phyloP scores from a whole-genome alignment of 805 yeast species.

The Starmerella vaccinii region DNA sequence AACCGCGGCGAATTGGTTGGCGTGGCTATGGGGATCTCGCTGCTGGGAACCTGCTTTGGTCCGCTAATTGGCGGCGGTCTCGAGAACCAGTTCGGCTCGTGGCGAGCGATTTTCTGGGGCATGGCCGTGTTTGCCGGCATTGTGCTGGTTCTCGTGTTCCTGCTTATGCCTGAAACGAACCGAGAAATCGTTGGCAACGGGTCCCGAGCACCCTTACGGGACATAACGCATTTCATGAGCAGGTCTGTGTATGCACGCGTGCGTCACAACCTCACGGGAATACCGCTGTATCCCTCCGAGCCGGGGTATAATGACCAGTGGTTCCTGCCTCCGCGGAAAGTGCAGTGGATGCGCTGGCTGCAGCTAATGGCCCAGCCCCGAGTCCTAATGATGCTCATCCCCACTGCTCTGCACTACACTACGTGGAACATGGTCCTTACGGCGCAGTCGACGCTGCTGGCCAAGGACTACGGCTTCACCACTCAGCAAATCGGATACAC shows the following conservation, averaged over 20 bases:
- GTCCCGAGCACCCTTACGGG: conserved; percentile 37
- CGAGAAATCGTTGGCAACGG: conserved; percentile 68
- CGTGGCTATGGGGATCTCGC: conserved; percentile 49
- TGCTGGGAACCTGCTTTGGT: conserved; percentile 68
- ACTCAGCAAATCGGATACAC: conserved; percentile 57
- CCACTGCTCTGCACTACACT: conserved; percentile 54
- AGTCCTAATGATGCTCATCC: conserved; percentile 42
- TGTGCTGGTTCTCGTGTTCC: conserved; percentile 28
- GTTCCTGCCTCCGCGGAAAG: conserved; percentile 20
- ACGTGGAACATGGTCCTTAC: conserved; percentile 64
- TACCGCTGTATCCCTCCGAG: conserved; percentile 22
- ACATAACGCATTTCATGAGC: conserved; percentile 11
- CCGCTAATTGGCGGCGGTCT: conserved; percentile 54
- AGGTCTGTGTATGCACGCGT: conserved; percentile 24
- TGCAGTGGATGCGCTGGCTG: conserved; percentile 30
- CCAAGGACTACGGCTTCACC: conserved; percentile 40
- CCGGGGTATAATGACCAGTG: conserved; percentile 21
- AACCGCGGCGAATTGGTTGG: conserved; percentile 68
- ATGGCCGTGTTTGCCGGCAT: conserved; percentile 54
- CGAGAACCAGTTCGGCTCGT: conserved; percentile 38
- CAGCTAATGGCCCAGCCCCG: conserved; percentile 38
- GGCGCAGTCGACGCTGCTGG: conserved; percentile 47
- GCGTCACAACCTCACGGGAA: conserved; percentile 21
- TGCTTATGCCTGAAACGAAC: conserved; percentile 63
- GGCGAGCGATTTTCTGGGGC: conserved; percentile 64